These are phyloP conservation scores for Talaromyces albobiverticillius DNA, from an alignment of 2,329 filamentous ascomycete species.

Conservation along the genomic window DNA sequence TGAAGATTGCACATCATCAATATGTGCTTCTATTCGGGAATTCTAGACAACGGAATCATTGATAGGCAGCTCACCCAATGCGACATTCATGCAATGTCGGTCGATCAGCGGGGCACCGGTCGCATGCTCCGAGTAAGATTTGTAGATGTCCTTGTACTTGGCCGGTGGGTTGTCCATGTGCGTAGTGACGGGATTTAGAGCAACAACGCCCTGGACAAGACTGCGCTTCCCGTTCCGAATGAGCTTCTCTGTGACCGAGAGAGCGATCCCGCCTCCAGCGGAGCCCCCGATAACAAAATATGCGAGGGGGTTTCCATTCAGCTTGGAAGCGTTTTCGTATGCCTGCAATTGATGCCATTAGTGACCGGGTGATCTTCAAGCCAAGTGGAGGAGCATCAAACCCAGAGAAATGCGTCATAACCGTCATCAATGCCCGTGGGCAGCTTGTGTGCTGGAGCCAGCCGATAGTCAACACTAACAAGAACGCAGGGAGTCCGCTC, in stretches of 20 bases:
- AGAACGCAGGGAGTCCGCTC: conserved; percentile 29
- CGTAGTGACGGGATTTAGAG: conserved; percentile 35
- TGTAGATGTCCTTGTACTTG: conserved; percentile 38
- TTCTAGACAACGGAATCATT: too few species aligned
- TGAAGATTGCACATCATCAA: background rate
- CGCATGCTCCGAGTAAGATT: conserved; percentile 8
- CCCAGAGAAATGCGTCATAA: conserved; percentile 31
- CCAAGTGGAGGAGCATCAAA: too few species aligned
- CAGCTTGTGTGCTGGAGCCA: conserved; percentile 19
- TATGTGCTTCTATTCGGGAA: background rate
- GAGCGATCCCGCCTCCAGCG: conserved; percentile 43
- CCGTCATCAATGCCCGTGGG: conserved; percentile 31
- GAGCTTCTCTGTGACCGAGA: conserved; percentile 34
- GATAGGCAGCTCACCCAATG: background rate
- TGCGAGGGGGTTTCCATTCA: conserved; percentile 38
- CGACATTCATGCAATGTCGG: background rate
- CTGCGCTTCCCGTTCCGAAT: conserved; percentile 33
- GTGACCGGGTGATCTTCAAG: too few species aligned
- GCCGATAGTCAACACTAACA: conserved; percentile 33
- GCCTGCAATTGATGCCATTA: conserved; percentile 10
- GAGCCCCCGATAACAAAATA: conserved; percentile 42
- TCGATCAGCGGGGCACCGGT: background rate
- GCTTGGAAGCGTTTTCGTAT: conserved; percentile 30
- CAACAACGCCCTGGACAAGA: conserved; percentile 35
- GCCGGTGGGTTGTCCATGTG: conserved; percentile 37